A percentile compares a stretch with the other conserved stretches of the same genome.
Evolutionary conservation across 2,329 filamentous ascomycete genomes (phyloP).

Genomic region (Zymoseptoria tritici): DNA sequence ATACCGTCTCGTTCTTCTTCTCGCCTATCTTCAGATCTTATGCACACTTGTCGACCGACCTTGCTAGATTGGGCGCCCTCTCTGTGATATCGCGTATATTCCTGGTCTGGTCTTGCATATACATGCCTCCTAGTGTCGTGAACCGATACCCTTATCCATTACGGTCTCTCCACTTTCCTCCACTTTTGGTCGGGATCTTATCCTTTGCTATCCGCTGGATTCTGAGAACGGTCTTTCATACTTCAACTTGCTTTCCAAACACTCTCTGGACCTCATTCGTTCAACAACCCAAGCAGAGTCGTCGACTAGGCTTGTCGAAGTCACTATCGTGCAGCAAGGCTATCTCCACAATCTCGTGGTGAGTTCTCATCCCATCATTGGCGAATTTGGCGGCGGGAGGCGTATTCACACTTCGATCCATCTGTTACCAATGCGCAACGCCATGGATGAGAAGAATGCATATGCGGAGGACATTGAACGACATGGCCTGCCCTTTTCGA

Average conservation of each 20-base stretch:
- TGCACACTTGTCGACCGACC: neutral
- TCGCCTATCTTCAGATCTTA: neutral
- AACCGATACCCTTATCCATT: neutral
- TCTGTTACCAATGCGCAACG: neutral
- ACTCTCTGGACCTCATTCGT: neutral
- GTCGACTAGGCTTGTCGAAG: neutral
- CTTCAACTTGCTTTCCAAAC: neutral
- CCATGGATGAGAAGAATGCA: neutral
- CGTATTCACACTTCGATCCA: neutral
- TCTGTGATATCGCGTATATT: neutral
- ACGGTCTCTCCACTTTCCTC: neutral
- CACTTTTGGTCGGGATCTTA: neutral
- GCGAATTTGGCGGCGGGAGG: neutral
- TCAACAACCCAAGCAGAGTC: neutral
- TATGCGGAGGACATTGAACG: neutral
- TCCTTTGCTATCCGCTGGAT: too few relatives aligned
- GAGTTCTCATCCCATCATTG: neutral
- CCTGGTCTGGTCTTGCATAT: neutral
- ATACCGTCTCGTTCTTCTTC: neutral
- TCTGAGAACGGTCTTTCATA: neutral
- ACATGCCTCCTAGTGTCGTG: neutral
- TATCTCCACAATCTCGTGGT: neutral
- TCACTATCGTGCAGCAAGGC: neutral
- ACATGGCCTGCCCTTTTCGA: neutral
- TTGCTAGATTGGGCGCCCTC: neutral